Evolutionary conservation across 2,329 filamentous ascomycete species (phyloP), one percentile per base, ranked within the genome.

Genomic region (Penicillium sp.): DNA sequence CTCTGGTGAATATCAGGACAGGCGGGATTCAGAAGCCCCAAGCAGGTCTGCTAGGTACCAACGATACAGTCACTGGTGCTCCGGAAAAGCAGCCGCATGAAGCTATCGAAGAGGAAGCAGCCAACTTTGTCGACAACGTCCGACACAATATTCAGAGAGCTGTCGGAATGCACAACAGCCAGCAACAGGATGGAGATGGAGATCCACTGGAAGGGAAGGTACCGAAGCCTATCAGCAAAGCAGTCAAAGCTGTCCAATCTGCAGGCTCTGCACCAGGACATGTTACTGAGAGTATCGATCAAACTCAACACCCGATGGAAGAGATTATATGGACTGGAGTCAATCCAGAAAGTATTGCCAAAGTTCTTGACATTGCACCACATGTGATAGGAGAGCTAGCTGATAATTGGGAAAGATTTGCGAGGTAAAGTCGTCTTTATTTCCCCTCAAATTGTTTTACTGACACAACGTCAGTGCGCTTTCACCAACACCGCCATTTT

Each of bases 131-230:
- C 14, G 43, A 8, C 6, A 44, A 44, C 5, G 43, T 44, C 22
- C 43, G 43, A n/a, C 43, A 44, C 43, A 44, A 44, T 29, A 29
- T 44, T 31, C 43, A 44, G 11, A 44, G 43, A n/a, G 43, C 43
- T 44, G 11, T 44, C 22, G 43, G 43, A 16, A 32, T 32, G 43
- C 43, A 44, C 24, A 32, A 44, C 22, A 44, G 14, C 24, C 43
- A 29, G 9, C 43, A 32, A n/a, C 24, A 24, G 24, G 24, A 24
- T 24, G 43, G 14, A 29, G 43, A 44, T 16, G 43, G 43, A 29
- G 43, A 44, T 32, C 43, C 43, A 18, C 43, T 44, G 24, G 24
- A 44, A 44, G 43, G 43, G 22, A 44, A 44, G 43, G 43, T 44
- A 31, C 43, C 43, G 13, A 44, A 44, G 13, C 43, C 43, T 32